A percentile compares a stretch with the other conserved stretches of the same genome.
phyloP scores from a whole-genome alignment of 2,329 filamentous ascomycete species.

The Sphaerostilbella broomeana region DNA sequence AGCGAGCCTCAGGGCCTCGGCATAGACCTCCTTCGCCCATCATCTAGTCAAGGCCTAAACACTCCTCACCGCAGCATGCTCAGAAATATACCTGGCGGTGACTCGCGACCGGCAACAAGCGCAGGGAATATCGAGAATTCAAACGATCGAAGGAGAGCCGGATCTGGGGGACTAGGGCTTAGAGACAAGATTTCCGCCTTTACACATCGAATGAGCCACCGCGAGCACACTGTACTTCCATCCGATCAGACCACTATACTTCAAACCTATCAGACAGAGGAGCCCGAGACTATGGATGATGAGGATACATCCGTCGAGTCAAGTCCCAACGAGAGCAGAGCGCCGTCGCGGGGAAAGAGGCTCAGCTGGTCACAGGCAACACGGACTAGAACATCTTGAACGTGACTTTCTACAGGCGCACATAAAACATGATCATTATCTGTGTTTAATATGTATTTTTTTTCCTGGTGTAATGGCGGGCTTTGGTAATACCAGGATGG shows the following conservation, averaged over 20 bases:
- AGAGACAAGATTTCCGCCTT: conserved; percentile 32
- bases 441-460: no score
- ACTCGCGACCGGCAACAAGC: conserved; percentile 28
- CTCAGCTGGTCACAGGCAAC: conserved; percentile 10
- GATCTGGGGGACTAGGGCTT: conserved; percentile 27
- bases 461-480: no score
- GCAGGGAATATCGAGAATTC: conserved; percentile 22
- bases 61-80: conserved; percentile 15
- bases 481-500: no score
- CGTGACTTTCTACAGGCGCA: no score
- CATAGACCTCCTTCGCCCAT: conserved; percentile 27
- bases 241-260: conserved; percentile 7
- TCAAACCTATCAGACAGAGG: background rate
- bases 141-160: conserved; percentile 23
- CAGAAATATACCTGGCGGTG: conserved; percentile 14
- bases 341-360: conserved; percentile 1
- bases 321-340: background rate
- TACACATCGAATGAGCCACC: conserved; percentile 24
- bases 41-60: conserved; percentile 26
- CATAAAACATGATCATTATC: no score
- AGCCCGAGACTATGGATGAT: conserved; percentile 6
- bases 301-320: conserved; percentile 3
- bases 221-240: conserved; percentile 18
- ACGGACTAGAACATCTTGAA: background rate
- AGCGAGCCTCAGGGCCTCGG: conserved; percentile 21